Base-by-base conservation (phyloP, 306 rosid genomes). In the Gastrolobium bilobum region DNA sequence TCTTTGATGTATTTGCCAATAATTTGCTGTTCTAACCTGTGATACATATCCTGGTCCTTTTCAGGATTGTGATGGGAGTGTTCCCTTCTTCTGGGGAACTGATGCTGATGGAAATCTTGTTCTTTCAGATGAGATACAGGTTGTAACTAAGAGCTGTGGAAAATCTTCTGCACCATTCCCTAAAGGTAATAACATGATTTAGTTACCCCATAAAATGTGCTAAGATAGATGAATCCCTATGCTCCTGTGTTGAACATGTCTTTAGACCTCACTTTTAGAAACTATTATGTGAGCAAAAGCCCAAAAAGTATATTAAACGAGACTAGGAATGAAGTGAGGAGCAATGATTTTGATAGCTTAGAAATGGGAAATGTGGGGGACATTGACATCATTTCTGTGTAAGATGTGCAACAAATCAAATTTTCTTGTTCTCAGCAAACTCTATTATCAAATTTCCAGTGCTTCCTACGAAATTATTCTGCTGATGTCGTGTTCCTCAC, bases 111-210 rank as follows among this genome's bases (percentile, higher is more conserved):
- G 91, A 40, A 84, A 88, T 83, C 92, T 96, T 62, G 97, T 93
- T 84, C 65, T 93, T 58, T 85, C 97, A 3, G 99, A 93, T 80
- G 94, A 91, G 67, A 63, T 68, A 2, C 97, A 90, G 52, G 77
- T 69, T 48, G 81, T 91, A 84, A 78, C 84, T 68, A 88, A 88
- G 86, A 91, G 96, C 88, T 96, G 98, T 68, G 98, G 93, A 76
- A 96, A 88, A 77, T 96, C 99, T 67, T 90, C 82, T 83, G 99
- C 96, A 35, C 96, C 98, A 70, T 96, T 96, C 76, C 99, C 99
- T 69, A 89, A 89, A 90, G 99, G 99, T 95, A 91, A 83, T 60
- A 67, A 14, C 57, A 47, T 57, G 47, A 47, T 71, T 43, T 30
- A 20, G 14, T 20, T 20, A 20, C 26, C 26, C 26, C 26, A 20